Percentiles rank a stretch among this genome's conserved stretches.
Conservation (phyloP, 768 basidiomycete species). For the Leucocoprinus birnbaumii region DNA sequence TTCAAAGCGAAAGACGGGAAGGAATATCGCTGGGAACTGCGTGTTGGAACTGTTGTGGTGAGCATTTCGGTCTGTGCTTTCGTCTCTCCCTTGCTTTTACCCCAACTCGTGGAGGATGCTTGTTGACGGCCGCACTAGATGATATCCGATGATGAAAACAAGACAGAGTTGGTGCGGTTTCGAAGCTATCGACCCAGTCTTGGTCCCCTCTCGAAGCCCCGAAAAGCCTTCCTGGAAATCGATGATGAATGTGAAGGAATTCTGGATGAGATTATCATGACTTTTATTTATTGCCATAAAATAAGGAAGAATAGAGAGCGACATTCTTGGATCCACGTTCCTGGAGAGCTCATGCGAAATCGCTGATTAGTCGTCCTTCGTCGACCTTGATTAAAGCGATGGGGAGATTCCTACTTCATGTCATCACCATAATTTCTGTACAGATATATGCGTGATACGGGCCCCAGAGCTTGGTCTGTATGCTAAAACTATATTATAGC, state of each 20-base stretch:
- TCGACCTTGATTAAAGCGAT: no score
- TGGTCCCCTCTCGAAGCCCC: constrained; percentile 8
- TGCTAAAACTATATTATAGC: no score
- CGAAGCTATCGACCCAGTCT: constrained; percentile 12
- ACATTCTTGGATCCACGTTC: no score
- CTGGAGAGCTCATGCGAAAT: no score
- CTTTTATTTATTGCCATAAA: constrained; percentile 27
- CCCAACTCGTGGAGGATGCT: no score
- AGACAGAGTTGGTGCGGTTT: constrained; percentile 18
- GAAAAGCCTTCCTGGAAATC: constrained; percentile 24
- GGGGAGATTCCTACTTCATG: no score
- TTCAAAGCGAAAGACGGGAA: constrained; percentile 17
- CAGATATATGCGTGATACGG: no score
- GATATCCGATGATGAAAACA: constrained; percentile 15
- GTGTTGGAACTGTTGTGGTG: constrained; percentile 17
- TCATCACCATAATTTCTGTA: no score
- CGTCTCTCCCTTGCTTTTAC: no score
- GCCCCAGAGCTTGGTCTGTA: no score
- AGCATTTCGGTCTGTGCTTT: neutral
- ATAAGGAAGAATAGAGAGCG: constrained; percentile 21
- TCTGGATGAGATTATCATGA: constrained; percentile 27
- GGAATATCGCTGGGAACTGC: constrained; percentile 30
- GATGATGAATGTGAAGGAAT: constrained; percentile 21
- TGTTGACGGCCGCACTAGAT: no score
- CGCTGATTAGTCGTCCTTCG: no score